Conservation (phyloP, 495 filamentous ascomycete species). For the Acidomyces sp. region DNA sequence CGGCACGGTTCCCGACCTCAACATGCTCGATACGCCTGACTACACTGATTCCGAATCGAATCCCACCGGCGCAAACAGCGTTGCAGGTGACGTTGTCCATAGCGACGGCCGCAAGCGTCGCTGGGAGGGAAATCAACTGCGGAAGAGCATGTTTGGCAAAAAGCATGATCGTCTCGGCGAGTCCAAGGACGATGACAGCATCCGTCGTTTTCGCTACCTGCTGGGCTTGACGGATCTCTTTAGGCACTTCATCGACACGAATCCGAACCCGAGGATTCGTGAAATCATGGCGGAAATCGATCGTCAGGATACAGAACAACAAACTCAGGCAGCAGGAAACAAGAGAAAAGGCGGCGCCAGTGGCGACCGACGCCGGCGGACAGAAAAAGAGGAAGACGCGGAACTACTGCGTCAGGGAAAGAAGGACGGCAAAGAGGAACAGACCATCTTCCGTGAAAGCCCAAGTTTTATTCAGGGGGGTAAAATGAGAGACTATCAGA, state of each 20-base stretch:
- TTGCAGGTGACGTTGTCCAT: slow-evolving; percentile 51
- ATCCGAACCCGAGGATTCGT: slow-evolving; percentile 81
- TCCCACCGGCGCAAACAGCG: slow-evolving; percentile 70
- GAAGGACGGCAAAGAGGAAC: slow-evolving; percentile 63
- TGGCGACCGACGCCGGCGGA: slow-evolving; percentile 66
- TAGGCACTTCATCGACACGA: slow-evolving; percentile 97
- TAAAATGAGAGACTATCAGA: slow-evolving; percentile 88
- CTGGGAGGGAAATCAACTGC: slow-evolving; percentile 71
- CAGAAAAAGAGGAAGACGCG: slow-evolving; percentile 95
- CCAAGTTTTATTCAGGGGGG: slow-evolving; percentile 76
- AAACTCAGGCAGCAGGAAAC: slow-evolving; percentile 55
- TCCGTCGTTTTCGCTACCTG: slow-evolving; percentile 88
- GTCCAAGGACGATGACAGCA: slow-evolving; percentile 94
- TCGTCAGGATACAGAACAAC: slow-evolving; percentile 69
- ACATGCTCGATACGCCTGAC: slow-evolving; percentile 23
- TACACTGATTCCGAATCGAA: slow-evolving; percentile 72
- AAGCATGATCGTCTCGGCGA: slow-evolving; percentile 84
- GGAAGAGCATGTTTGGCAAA: slow-evolving; percentile 83
- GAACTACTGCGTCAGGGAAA: slow-evolving; percentile 88
- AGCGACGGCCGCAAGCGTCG: slow-evolving; percentile 72
- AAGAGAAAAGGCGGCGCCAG: slow-evolving; percentile 74
- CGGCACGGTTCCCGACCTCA: slow-evolving; percentile 13
- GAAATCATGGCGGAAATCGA: slow-evolving; percentile 89
- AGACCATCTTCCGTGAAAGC: slow-evolving; percentile 80
- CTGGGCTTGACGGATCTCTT: slow-evolving; percentile 94